These are phyloP conservation scores for Salmacisia buchloeana DNA, from an alignment of 1,284 basidiomycete species.

Conservation along the genomic window DNA sequence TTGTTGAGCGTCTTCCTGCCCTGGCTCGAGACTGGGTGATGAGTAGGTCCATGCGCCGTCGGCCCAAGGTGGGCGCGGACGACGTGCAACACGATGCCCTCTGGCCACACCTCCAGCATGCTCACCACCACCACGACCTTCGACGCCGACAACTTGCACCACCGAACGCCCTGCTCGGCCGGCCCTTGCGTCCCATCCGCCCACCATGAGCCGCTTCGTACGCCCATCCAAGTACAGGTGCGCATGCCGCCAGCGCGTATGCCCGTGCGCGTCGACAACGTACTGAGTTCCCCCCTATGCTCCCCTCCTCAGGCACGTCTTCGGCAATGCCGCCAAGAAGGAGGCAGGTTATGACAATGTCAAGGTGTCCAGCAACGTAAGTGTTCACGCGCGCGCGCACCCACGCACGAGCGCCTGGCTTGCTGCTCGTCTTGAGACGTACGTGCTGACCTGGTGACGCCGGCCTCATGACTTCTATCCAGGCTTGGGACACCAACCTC, in stretches of 20 bases:
- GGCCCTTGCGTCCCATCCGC: too few species aligned
- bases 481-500: constrained; percentile 93
- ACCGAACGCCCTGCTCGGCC: too few species aligned
- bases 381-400: not conserved
- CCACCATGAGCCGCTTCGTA: constrained; percentile 59
- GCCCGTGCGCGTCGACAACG: not conserved
- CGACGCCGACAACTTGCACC: too few species aligned
- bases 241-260: constrained; percentile 10
- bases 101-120: too few species aligned
- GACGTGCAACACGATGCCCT: too few species aligned
- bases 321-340: constrained; percentile 57
- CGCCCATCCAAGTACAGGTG: constrained; percentile 61
- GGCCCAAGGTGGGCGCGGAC: too few species aligned
- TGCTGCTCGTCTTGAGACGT: not conserved
- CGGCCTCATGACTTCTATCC: not conserved
- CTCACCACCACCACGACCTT: too few species aligned
- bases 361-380: constrained; percentile 55
- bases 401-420: not conserved
- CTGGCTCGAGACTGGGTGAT: too few species aligned
- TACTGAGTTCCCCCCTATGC: not conserved
- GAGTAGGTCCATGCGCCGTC: too few species aligned
- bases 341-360: constrained; percentile 69
- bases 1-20: too few species aligned
- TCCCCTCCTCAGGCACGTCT: constrained; percentile 71
- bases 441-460: not conserved